Percentiles rank a stretch among this genome's conserved stretches.
These are phyloP conservation scores for Lactarius quietus DNA, from an alignment of 768 basidiomycete species.

Conservation along the genomic window DNA sequence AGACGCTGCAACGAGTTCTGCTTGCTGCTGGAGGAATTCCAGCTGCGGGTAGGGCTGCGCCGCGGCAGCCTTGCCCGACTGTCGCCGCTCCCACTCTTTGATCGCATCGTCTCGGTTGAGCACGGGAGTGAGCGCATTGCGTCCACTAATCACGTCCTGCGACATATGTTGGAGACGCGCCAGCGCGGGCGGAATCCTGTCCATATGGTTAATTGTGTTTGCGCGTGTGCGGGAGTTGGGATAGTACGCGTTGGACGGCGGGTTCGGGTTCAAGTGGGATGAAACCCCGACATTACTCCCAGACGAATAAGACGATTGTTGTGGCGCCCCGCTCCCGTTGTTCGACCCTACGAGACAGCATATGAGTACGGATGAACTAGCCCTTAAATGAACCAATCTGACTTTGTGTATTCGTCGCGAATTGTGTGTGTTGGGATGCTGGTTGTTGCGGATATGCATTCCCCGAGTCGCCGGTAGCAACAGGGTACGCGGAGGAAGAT, in stretches of 20 bases:
- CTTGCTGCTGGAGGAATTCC: slow-evolving; percentile 91
- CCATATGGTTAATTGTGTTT: slow-evolving; percentile 91
- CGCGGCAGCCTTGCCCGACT: slow-evolving; percentile 66
- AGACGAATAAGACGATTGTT: slow-evolving; percentile 18
- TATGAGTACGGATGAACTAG: slow-evolving; percentile 51
- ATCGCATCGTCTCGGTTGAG: slow-evolving; percentile 93
- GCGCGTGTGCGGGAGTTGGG: slow-evolving; percentile 70
- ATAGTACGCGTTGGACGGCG: slow-evolving; percentile 67
- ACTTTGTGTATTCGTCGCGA: slow-evolving; percentile 27
- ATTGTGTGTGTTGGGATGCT: slow-evolving; percentile 29
- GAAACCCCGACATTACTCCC: slow-evolving; percentile 21
- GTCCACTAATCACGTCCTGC: slow-evolving; percentile 68
- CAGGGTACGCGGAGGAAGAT: slow-evolving; percentile 31
- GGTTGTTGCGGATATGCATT: slow-evolving; percentile 20
- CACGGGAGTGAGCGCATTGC: slow-evolving; percentile 89
- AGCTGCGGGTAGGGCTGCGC: slow-evolving; percentile 84
- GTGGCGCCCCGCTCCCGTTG: slow-evolving; percentile 29
- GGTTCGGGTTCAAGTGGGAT: slow-evolving; percentile 42
- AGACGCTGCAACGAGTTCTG: slow-evolving; percentile 67
- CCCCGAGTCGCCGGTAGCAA: slow-evolving; percentile 33
- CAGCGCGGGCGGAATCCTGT: slow-evolving; percentile 90
- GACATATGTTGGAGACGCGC: slow-evolving; percentile 88
- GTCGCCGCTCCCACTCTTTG: slow-evolving; percentile 93
- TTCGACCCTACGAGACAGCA: slow-evolving; percentile 38
- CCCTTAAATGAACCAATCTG: slow-evolving; percentile 37